Evolutionary conservation across 139 green algal species (phyloP), one percentile per base, ranked within the genome.

Genomic region (Chlorella sp.): DNA sequence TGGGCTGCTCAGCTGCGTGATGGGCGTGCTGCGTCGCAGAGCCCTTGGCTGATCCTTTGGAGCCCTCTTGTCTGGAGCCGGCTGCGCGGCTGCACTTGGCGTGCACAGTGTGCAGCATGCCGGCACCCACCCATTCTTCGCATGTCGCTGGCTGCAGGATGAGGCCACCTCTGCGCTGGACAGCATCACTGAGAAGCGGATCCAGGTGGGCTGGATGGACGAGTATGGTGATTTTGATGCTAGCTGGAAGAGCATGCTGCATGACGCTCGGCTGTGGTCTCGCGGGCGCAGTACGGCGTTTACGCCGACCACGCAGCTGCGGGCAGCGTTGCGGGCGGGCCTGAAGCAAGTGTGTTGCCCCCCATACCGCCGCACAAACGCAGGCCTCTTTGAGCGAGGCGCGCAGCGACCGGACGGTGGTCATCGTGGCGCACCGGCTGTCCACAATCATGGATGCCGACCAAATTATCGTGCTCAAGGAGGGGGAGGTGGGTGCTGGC

Each of bases 391-490:
- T 95, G 76, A 83, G 90, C 3, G 80, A 72, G 24, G 56, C 82
- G 2, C 90, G 91, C 81, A 46, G 65, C 4, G 83, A 83, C 64
- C 62, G 48, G 56, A 90, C 80, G 16, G 84, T 95, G 41, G 69
- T 99, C 2, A 95, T 99, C 14, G 96, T 99, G 43, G 96, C 96
- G 17, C 96, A 99, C 86, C 88, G 96, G 8, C 91, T 99, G 73
- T 95, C 88, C 58, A 99, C 96, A 24, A 92, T 99, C 70, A 89
- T 95, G 84, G 81, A 87, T 64, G 95, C 96, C 16, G 87, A 98
- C 86, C 75, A 84, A 16, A 97, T 99, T 68, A 81, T 77, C 40
- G 88, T 93, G 62, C 32, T 92, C 26, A 76, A 91, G 70, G 73
- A 90, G 51, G 91, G 92, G 6, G 24, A 73, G 54, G 80, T 98